A percentile compares a stretch with the other conserved stretches of the same genome.
phyloP scores from a whole-genome alignment of 179 eudicot genomes.

The Corrigiola litoralis region DNA sequence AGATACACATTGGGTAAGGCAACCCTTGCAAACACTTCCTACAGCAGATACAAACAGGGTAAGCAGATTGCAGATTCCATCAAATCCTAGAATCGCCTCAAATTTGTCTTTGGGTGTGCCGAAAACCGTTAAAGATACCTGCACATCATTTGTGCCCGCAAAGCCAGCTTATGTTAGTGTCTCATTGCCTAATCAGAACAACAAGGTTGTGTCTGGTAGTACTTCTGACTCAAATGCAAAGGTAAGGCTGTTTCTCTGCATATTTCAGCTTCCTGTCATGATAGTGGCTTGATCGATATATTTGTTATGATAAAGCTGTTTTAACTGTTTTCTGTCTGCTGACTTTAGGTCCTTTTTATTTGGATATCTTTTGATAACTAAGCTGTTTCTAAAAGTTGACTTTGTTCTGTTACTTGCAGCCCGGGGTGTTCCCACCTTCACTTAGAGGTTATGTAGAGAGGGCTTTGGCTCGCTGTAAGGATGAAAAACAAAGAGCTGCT shows the following conservation, averaged over 20 bases:
- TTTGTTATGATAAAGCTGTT: neutral
- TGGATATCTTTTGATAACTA: neutral
- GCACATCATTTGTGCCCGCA: slow-evolving; percentile 37
- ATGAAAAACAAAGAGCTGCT: slow-evolving; percentile 71
- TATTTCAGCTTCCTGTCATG: neutral
- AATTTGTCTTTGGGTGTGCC: slow-evolving; percentile 47
- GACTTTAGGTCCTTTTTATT: neutral
- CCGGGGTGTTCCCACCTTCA: slow-evolving; percentile 77
- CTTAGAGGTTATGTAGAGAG: slow-evolving; percentile 95
- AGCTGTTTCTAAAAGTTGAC: neutral
- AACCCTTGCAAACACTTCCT: slow-evolving; percentile 46
- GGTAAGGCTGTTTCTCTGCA: slow-evolving; percentile 38
- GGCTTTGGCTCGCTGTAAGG: slow-evolving; percentile 95
- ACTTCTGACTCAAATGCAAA: slow-evolving; percentile 62
- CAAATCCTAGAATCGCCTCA: slow-evolving; percentile 90
- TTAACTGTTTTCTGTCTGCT: neutral
- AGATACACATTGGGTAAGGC: slow-evolving; percentile 56
- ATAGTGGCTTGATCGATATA: neutral
- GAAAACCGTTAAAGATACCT: slow-evolving; percentile 51
- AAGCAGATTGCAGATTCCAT: slow-evolving; percentile 76
- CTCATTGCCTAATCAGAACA: slow-evolving; percentile 53
- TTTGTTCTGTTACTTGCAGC: slow-evolving; percentile 36
- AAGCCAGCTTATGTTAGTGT: slow-evolving; percentile 91
- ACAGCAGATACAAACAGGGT: slow-evolving; percentile 57
- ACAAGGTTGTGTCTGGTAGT: slow-evolving; percentile 39